These are phyloP conservation scores for Candida pseudofarinosa DNA, from an alignment of 805 yeast species.

Conservation along the genomic window DNA sequence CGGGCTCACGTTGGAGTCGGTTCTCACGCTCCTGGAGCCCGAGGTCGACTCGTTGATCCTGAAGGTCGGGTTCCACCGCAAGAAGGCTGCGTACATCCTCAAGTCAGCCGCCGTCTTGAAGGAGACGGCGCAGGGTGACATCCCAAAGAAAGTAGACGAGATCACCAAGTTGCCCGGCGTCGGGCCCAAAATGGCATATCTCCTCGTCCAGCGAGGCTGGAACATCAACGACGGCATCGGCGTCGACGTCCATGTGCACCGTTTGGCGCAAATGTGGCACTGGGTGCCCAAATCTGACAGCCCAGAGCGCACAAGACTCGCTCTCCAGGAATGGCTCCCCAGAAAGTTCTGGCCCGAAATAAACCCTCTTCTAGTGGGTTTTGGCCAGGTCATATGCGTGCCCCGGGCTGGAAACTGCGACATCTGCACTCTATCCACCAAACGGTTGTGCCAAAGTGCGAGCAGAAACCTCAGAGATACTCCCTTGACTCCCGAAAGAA, in stretches of 20 bases:
- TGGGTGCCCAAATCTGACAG: constrained; percentile 61
- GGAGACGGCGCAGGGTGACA: constrained; percentile 55
- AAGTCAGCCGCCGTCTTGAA: constrained; percentile 52
- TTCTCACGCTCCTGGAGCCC: constrained; percentile 45
- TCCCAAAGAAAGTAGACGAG: constrained; percentile 68
- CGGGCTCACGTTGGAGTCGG: constrained; percentile 57
- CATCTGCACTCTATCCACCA: constrained; percentile 53
- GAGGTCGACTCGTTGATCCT: constrained; percentile 63
- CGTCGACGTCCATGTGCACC: constrained; percentile 86
- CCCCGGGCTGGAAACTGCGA: constrained; percentile 72
- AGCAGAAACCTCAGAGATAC: constrained; percentile 40
- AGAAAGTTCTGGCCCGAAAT: constrained; percentile 73
- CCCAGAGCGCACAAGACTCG: constrained; percentile 73
- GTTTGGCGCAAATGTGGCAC: constrained; percentile 74
- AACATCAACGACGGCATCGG: constrained; percentile 76
- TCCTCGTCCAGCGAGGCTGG: constrained; percentile 84
- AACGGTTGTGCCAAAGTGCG: constrained; percentile 55
- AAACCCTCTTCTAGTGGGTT: constrained; percentile 85
- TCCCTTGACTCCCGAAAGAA: constrained; percentile 23
- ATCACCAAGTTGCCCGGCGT: constrained; percentile 79
- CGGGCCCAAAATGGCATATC: constrained; percentile 92
- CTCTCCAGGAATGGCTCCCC: constrained; percentile 73
- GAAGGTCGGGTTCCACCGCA: constrained; percentile 81
- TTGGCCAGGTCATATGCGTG: constrained; percentile 85
- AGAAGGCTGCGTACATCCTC: constrained; percentile 72